phyloP scores from a whole-genome alignment of 2,329 filamentous ascomycete genomes.

The Sporothrix brasiliensis region DNA sequence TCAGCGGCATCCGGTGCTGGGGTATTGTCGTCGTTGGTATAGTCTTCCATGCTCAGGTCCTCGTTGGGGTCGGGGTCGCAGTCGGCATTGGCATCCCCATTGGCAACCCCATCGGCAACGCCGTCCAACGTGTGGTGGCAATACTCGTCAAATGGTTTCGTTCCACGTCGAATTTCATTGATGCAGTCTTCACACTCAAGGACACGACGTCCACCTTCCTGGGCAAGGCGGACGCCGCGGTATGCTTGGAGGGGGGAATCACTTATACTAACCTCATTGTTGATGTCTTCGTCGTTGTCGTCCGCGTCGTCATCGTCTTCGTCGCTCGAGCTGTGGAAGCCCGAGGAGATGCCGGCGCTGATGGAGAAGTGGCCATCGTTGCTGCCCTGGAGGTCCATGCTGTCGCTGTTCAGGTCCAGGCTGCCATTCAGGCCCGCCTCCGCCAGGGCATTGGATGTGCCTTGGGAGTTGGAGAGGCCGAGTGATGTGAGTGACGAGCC shows the following conservation, averaged over 20 bases:
- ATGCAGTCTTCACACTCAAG: constrained; percentile 1
- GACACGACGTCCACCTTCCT: background rate
- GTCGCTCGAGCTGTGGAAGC: constrained; percentile 92
- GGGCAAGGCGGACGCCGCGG: background rate
- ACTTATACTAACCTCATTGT: constrained; percentile 63
- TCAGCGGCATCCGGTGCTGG: background rate
- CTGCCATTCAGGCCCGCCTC: constrained; percentile 79
- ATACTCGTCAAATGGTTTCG: background rate
- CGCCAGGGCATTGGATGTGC: constrained; percentile 69
- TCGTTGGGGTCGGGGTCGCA: background rate
- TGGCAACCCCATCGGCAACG: constrained; percentile 74
- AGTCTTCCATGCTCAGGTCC: background rate
- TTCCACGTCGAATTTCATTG: background rate
- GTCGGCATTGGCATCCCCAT: no score
- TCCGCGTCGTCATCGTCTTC: constrained; percentile 96
- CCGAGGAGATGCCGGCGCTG: constrained; percentile 73
- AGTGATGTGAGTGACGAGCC: constrained; percentile 45
- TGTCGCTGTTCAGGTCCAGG: constrained; percentile 61
- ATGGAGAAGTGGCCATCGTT: constrained; percentile 71
- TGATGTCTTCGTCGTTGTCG: constrained; percentile 75
- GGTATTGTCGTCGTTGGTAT: background rate
- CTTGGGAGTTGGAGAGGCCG: constrained; percentile 42
- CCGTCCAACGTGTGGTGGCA: background rate
- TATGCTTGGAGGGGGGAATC: background rate
- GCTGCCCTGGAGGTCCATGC: constrained; percentile 44